These are phyloP conservation scores for Penicillium vulpinum DNA, from an alignment of 2,329 filamentous ascomycete genomes.

Conservation along the genomic window DNA sequence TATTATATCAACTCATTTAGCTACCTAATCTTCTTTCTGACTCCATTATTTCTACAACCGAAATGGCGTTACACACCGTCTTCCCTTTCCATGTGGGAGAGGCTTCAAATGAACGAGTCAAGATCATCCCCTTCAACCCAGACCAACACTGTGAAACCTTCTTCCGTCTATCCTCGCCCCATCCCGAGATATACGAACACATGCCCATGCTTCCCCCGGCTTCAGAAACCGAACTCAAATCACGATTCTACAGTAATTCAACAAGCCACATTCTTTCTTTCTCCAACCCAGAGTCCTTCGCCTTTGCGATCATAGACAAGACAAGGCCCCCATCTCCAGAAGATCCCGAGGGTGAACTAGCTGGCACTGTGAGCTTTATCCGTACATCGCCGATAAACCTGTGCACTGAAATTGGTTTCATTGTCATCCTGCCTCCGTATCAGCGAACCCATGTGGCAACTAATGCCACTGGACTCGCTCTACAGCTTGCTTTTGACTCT, in stretches of 20 bases:
- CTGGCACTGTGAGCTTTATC: slow-evolving; percentile 19
- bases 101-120: slow-evolving; percentile 19
- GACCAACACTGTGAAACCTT: slow-evolving; percentile 14
- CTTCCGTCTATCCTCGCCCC: slow-evolving; percentile 9
- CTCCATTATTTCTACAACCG: too few relatives aligned
- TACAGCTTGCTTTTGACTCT: slow-evolving; percentile 10
- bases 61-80: slow-evolving; percentile 3
- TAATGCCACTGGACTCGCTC: slow-evolving; percentile 15
- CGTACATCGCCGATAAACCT: slow-evolving; percentile 12
- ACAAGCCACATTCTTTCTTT: slow-evolving; percentile 16
- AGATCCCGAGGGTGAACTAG: slow-evolving; percentile 19
- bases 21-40: not conserved
- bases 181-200: slow-evolving; percentile 19
- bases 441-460: slow-evolving; percentile 20
- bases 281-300: slow-evolving; percentile 17
- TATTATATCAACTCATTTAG: not conserved
- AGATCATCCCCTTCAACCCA: slow-evolving; percentile 23
- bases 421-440: slow-evolving; percentile 20
- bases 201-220: slow-evolving; percentile 11
- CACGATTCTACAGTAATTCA: slow-evolving; percentile 6
- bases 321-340: slow-evolving; percentile 14
- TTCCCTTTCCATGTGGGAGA: slow-evolving; percentile 12
- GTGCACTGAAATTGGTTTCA: slow-evolving; percentile 19
- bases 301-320: slow-evolving; percentile 23
- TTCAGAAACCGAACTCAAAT: slow-evolving; percentile 9